Evolutionary conservation across 371 early-diverging fungal genomes (phyloP).

Genomic region (Encephalitozoon hellem): DNA sequence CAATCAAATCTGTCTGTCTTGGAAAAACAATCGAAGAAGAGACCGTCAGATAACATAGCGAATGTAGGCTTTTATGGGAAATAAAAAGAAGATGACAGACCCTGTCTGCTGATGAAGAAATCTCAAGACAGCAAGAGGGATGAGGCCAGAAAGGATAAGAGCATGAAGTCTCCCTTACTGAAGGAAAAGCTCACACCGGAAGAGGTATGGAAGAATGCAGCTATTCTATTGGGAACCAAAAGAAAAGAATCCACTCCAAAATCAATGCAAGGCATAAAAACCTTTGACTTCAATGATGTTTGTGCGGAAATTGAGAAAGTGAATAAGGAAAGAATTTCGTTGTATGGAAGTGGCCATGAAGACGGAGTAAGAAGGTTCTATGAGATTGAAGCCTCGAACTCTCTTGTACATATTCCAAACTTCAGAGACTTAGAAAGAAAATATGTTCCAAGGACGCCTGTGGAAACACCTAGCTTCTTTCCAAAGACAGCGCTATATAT

Average conservation of each 20-base stretch:
- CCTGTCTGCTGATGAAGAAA: background rate
- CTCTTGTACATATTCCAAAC: constrained; percentile 17
- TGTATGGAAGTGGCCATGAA: background rate
- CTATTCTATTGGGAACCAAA: constrained; percentile 27
- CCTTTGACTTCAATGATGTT: constrained; percentile 22
- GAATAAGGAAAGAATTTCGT: background rate
- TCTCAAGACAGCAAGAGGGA: background rate
- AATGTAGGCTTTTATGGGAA: background rate
- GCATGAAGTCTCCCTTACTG: background rate
- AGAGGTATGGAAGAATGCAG: constrained; percentile 47
- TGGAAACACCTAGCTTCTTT: constrained; percentile 43
- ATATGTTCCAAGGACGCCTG: background rate
- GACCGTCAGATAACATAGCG: background rate
- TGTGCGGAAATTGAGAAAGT: constrained; percentile 22
- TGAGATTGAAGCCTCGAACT: constrained; percentile 30
- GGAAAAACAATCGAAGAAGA: background rate
- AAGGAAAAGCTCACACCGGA: constrained; percentile 36
- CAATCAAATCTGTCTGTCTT: background rate
- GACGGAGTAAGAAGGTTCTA: background rate
- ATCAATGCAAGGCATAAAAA: background rate
- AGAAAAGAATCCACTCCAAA: constrained; percentile 17
- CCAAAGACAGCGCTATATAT: constrained; percentile 40
- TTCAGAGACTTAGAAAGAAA: constrained; percentile 7
- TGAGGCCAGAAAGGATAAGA: background rate
- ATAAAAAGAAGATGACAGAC: background rate